Base-by-base conservation (phyloP, 129 eudicot species). In the Glebionis coronaria region DNA sequence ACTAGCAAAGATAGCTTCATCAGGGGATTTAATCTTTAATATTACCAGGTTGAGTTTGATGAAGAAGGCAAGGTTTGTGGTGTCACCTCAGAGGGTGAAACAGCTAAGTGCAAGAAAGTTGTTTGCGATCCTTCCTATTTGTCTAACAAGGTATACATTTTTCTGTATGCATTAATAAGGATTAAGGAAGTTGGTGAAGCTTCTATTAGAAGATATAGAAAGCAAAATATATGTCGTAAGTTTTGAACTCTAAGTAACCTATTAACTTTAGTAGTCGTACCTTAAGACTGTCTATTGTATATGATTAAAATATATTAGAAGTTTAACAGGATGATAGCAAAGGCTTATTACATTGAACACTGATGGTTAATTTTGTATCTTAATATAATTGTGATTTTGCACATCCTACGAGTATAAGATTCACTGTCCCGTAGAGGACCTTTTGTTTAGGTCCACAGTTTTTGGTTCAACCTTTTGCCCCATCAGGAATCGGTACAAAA, bases 61-160 rank as follows among this genome's bases (percentile, higher is more conserved):
- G 91, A 82, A 5, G 95, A 90, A 80, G 97, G 97, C 69, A 87
- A 87, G 81, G 97, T 84, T 50, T 64, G 81, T 54, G 97, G 97
- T 78, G 97, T 89, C 54, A 89, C 96, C 21, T 86, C 96, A 64
- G 96, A 89, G 78, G 94, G 90, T 62, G 96, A 89, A 82, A 90
- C 97, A 42, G 97, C 95, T 1, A 90, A 78, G 83, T 90, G 97
- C 87, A 90, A 90, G 77, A 90, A 90, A 84, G 97, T 90, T 80
- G 97, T 90, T 38, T 90, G 97, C 51, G 97, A 90, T 78, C 95
- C 97, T 55, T 87, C 97, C 51, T 90, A 90, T 79, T 76, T 90
- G 67, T 68, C 88, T 67, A 84, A 82, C 89, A 90, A 90, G 97
- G 97, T 90, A 87, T 47, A 9, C 19, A 12, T 52, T 47, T 58